Percentiles rank a stretch among this genome's conserved stretches.
Evolutionary conservation across 257 asterid species (phyloP).

Genomic region (Oldenlandia corymbosa): DNA sequence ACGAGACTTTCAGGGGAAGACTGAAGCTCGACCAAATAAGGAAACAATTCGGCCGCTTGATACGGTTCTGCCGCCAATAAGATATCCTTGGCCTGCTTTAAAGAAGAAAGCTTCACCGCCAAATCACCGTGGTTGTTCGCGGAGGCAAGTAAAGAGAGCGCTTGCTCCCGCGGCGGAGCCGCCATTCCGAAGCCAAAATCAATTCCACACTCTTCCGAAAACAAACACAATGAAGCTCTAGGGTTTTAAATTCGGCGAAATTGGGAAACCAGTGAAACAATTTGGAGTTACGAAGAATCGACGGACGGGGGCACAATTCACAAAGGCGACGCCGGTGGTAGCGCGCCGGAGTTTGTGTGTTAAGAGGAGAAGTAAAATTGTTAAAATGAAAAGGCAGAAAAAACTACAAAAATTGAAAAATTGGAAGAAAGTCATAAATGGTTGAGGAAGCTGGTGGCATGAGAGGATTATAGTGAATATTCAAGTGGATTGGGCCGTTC

Average conservation of each 20-base stretch:
- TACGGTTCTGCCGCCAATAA: slow-evolving; percentile 57
- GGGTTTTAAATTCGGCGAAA: slow-evolving; percentile 40
- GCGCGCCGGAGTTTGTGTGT: slow-evolving; percentile 1
- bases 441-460: too few species aligned
- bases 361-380: too few species aligned
- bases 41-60: slow-evolving; percentile 67
- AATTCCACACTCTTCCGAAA: not conserved
- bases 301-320: not conserved
- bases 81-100: slow-evolving; percentile 76
- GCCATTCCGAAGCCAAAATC: slow-evolving; percentile 37
- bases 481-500: too few species aligned
- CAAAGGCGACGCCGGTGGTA: not conserved
- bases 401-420: too few species aligned
- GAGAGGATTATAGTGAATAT: too few species aligned
- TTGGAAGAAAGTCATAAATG: too few species aligned
- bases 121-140: slow-evolving; percentile 91
- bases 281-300: not conserved
- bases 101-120: slow-evolving; percentile 73
- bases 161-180: slow-evolving; percentile 66
- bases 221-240: slow-evolving; percentile 28
- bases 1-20: slow-evolving; percentile 81
- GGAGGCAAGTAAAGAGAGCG: slow-evolving; percentile 76
- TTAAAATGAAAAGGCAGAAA: too few species aligned
- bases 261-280: not conserved
- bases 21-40: slow-evolving; percentile 79